phyloP scores from a whole-genome alignment of 1,139 yeast genomes.

The Geotrichum fermentans region DNA sequence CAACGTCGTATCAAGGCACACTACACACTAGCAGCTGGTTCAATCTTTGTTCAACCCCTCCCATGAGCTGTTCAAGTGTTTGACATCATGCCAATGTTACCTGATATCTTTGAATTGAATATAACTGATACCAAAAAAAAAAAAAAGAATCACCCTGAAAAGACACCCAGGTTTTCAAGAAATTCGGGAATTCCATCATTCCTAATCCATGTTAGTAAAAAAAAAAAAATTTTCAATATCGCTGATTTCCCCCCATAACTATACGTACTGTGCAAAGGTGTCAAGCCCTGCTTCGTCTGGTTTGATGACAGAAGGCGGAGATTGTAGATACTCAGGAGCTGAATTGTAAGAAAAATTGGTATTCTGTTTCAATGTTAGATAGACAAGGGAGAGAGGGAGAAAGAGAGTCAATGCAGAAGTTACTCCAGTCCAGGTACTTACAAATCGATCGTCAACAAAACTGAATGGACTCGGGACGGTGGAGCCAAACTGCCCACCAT shows the following conservation, averaged over 20 bases:
- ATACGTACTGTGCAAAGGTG: not conserved
- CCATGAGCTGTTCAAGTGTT: no score
- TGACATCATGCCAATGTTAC: no score
- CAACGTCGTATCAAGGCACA: no score
- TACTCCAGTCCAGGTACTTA: not conserved
- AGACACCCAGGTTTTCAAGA: slow-evolving; percentile 14
- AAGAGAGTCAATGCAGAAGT: not conserved
- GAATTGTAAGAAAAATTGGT: not conserved
- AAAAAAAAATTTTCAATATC: no score
- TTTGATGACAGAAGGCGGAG: not conserved
- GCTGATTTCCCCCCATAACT: no score
- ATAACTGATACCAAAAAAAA: not conserved
- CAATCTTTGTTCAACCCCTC: no score
- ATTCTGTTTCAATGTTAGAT: not conserved
- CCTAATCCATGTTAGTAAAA: not conserved
- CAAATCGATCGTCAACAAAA: not conserved
- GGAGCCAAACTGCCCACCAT: not conserved
- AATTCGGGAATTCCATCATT: slow-evolving; percentile 12
- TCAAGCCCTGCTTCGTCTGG: not conserved
- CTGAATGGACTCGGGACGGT: not conserved
- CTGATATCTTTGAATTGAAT: no score
- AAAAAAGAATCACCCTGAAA: slow-evolving; percentile 1
- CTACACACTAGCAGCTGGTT: no score
- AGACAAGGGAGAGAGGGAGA: not conserved
- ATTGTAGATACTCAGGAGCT: not conserved